Evolutionary conservation across 1,284 basidiomycete species (phyloP).

Genomic region (Coniferiporia weirii): DNA sequence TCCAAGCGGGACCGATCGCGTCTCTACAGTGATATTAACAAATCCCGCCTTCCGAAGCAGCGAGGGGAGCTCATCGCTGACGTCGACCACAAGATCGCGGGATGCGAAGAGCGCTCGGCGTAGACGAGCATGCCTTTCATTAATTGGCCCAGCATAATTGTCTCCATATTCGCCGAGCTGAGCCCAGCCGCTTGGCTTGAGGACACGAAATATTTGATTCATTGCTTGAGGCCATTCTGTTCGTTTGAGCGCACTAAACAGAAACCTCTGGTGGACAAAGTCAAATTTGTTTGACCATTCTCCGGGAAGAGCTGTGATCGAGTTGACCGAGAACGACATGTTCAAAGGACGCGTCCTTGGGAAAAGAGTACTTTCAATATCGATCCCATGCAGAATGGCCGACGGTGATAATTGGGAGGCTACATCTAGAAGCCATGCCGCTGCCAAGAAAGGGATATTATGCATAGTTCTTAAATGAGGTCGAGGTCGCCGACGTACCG

Average conservation of each 20-base stretch:
- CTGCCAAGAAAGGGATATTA: neutral
- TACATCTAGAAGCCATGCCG: conserved; percentile 13
- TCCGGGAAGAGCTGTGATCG: conserved; percentile 19
- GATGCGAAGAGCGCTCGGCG: conserved; percentile 18
- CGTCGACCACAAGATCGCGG: conserved; percentile 21
- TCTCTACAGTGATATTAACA: conserved; percentile 19
- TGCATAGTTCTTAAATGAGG: neutral
- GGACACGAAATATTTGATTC: conserved; percentile 20
- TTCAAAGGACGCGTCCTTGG: conserved; percentile 15
- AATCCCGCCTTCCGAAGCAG: conserved; percentile 24
- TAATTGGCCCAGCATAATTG: conserved; percentile 18
- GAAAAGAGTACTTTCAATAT: conserved; percentile 20
- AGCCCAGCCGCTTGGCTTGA: conserved; percentile 22
- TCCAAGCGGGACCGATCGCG: conserved; percentile 18
- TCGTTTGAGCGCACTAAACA: conserved; percentile 19
- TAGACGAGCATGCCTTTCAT: conserved; percentile 15
- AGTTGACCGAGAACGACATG: conserved; percentile 17
- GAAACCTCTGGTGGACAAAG: conserved; percentile 24
- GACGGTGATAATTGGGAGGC: conserved; percentile 8
- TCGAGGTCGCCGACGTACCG: neutral
- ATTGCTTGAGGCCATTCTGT: conserved; percentile 22
- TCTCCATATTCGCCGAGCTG: conserved; percentile 21
- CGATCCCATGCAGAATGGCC: conserved; percentile 19
- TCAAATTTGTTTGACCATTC: conserved; percentile 22
- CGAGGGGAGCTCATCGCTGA: conserved; percentile 16